Percentiles rank a stretch among this genome's conserved stretches.
phyloP scores from a whole-genome alignment of 495 filamentous ascomycete genomes.

The Talaromyces proteolyticus region DNA sequence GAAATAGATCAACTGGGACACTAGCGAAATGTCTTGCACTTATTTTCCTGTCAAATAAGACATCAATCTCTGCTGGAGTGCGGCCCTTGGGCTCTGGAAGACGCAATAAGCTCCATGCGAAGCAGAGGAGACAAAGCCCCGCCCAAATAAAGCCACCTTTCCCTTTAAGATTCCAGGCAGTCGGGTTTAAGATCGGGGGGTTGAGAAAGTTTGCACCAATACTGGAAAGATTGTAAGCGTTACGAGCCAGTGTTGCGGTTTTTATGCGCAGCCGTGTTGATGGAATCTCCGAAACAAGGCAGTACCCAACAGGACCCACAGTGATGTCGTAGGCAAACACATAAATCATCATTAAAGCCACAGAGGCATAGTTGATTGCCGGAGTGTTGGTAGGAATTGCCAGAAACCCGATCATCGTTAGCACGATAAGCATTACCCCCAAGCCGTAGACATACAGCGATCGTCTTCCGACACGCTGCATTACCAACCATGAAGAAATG shows the following conservation, averaged over 20 bases:
- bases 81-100: constrained; percentile 61
- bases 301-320: constrained; percentile 68
- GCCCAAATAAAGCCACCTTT: constrained; percentile 66
- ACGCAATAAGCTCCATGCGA: constrained; percentile 61
- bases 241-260: constrained; percentile 56
- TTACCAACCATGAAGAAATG: constrained; percentile 44
- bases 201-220: constrained; percentile 61
- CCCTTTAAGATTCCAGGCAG: constrained; percentile 61
- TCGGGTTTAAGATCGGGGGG: constrained; percentile 58
- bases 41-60: constrained; percentile 51
- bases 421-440: constrained; percentile 47
- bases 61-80: constrained; percentile 57
- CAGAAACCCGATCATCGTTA: constrained; percentile 59
- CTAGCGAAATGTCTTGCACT: constrained; percentile 49
- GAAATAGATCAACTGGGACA: not conserved
- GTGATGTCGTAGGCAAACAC: constrained; percentile 56
- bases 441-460: constrained; percentile 59
- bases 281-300: constrained; percentile 61
- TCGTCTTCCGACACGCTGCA: constrained; percentile 51
- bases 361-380: constrained; percentile 4
- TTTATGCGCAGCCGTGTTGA: constrained; percentile 62
- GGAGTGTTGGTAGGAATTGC: constrained; percentile 42
- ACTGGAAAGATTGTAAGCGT: constrained; percentile 59
- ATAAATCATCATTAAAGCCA: constrained; percentile 53
- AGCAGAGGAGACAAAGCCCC: constrained; percentile 55